Percentiles rank a stretch among this genome's conserved stretches.
Evolutionary conservation across 495 filamentous ascomycete species (phyloP).

Genomic region (Aspergillus panamensis): DNA sequence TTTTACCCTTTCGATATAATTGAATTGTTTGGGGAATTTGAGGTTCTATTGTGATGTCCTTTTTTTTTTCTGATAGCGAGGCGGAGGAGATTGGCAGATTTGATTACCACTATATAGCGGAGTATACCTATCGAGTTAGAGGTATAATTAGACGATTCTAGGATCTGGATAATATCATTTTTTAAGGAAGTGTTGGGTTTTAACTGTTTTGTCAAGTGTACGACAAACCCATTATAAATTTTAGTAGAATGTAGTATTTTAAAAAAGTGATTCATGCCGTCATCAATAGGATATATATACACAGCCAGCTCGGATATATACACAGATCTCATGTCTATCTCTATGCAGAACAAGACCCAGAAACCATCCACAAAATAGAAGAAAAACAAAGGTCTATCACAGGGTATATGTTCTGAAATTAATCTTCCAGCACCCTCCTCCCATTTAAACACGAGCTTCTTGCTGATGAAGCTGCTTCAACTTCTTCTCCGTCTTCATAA

Average conservation of each 20-base stretch:
- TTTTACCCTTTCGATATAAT: background rate
- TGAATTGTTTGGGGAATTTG: background rate
- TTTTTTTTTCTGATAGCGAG: constrained; percentile 15
- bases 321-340: constrained; percentile 10
- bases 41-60: background rate
- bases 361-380: background rate
- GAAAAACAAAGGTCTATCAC: background rate
- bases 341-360: background rate
- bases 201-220: too few species aligned
- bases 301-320: constrained; percentile 3
- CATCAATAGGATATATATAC: constrained; percentile 1
- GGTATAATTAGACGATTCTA: too few species aligned
- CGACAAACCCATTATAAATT: too few species aligned
- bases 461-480: constrained; percentile 68
- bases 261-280: too few species aligned
- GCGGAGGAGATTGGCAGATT: constrained; percentile 16
- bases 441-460: constrained; percentile 25
- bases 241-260: too few species aligned
- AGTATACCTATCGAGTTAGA: too few species aligned
- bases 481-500: constrained; percentile 95
- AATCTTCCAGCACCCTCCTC: background rate
- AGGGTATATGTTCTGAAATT: constrained; percentile 1
- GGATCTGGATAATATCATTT: too few species aligned
- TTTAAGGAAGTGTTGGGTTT: too few species aligned
- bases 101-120: constrained; percentile 4